A percentile compares a stretch with the other conserved stretches of the same genome.
phyloP scores from a whole-genome alignment of 2,329 filamentous ascomycete genomes.

The Phyllosticta paracitricarpa region DNA sequence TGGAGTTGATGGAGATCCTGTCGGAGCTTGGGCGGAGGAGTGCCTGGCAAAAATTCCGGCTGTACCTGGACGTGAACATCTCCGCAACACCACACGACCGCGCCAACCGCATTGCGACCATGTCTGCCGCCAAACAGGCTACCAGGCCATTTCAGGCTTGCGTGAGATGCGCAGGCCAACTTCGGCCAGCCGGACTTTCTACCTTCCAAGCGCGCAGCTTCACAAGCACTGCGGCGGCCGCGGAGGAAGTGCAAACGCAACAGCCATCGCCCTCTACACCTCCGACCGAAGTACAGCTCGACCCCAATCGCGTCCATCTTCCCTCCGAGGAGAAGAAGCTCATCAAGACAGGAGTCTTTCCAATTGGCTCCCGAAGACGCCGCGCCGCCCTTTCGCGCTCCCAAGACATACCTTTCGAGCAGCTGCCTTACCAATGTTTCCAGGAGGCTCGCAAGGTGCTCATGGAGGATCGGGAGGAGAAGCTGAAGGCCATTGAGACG shows the following conservation, averaged over 20 bases:
- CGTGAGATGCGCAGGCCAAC: conserved; percentile 11
- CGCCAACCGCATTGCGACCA: conserved; percentile 14
- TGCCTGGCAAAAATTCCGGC: conserved; percentile 6
- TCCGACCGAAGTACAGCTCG: conserved; percentile 27
- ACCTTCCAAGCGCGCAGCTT: conserved; percentile 28
- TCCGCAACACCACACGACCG: conserved; percentile 7
- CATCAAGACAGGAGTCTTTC: conserved; percentile 56
- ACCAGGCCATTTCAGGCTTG: conserved; percentile 25
- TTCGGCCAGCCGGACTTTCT: not conserved
- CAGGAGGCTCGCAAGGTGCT: conserved; percentile 87
- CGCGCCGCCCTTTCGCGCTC: conserved; percentile 48
- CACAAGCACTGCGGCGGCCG: conserved; percentile 34
- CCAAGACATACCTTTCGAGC: conserved; percentile 72
- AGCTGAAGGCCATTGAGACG: conserved; percentile 60
- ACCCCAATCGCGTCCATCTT: conserved; percentile 60
- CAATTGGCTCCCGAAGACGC: conserved; percentile 76
- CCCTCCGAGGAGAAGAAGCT: conserved; percentile 57
- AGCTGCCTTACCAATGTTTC: conserved; percentile 94
- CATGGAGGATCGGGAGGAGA: conserved; percentile 68
- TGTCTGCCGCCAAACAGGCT: conserved; percentile 26
- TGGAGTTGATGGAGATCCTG: not conserved
- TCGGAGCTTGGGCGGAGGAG: conserved; percentile 3
- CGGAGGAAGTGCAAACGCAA: conserved; percentile 34
- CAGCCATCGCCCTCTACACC: conserved; percentile 12
- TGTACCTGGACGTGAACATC: not conserved